Conservation (phyloP, 495 filamentous ascomycete genomes). For the Aspergillus taichungensis region DNA sequence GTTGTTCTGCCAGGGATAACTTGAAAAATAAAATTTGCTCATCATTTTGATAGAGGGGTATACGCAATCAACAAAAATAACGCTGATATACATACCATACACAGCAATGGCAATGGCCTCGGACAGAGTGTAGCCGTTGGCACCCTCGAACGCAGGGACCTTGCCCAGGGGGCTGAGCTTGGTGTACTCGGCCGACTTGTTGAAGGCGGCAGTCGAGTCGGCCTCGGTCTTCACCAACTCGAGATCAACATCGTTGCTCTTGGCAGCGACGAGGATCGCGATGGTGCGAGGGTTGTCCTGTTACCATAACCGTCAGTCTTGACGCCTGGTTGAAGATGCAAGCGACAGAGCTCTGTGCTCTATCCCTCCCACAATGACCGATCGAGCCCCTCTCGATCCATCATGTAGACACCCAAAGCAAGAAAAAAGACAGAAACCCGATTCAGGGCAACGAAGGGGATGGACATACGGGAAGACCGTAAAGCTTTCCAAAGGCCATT, state of each 20-base stretch:
- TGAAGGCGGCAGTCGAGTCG: conserved; percentile 24
- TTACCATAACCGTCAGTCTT: background rate
- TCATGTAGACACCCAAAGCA: background rate
- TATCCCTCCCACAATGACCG: too few relatives aligned
- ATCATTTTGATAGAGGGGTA: conserved; percentile 53
- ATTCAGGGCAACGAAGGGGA: conserved; percentile 5
- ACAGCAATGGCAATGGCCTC: conserved; percentile 94
- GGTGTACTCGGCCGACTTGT: conserved; percentile 59
- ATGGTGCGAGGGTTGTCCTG: conserved; percentile 87
- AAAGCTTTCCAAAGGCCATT: conserved; percentile 96
- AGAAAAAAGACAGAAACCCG: conserved; percentile 6
- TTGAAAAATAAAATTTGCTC: conserved; percentile 65
- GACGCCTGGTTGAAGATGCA: too few relatives aligned
- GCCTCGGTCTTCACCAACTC: conserved; percentile 65
- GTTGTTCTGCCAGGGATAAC: conserved; percentile 99
- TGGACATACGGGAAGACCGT: conserved; percentile 68
- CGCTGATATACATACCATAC: conserved; percentile 65
- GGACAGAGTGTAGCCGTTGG: conserved; percentile 80
- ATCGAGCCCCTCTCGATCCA: background rate
- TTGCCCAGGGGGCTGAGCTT: conserved; percentile 82
- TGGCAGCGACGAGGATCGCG: conserved; percentile 80
- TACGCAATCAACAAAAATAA: conserved; percentile 5
- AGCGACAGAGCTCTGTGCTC: too few relatives aligned
- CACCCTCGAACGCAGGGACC: conserved; percentile 85
- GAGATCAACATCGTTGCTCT: conserved; percentile 87